Evolutionary conservation across 2,329 filamentous ascomycete genomes (phyloP), one percentile per base, ranked within the genome.

Genomic region (Coniochaeta hoffmannii): DNA sequence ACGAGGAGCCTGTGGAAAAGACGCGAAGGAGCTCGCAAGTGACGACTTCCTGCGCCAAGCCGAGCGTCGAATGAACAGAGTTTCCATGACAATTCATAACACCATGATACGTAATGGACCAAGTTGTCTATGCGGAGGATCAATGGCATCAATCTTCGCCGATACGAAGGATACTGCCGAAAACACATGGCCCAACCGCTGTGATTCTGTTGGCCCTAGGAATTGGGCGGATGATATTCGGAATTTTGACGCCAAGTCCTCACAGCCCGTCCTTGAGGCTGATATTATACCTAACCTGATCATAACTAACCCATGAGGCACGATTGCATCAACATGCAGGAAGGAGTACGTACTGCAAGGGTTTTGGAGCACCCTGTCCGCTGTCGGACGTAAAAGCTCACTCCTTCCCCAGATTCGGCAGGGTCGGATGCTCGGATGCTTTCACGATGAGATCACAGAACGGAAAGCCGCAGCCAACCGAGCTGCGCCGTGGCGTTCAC

Each of bases 31-130:
- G 4, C 30, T 51, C 49, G 49, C 28, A 51, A 31, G 28, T 51
- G 49, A 51, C 49, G 49, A 51, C 49, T 51, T 51, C 12, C 49
- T 51, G 49, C 49, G 49, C 49, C 49, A 51, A 51, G 49, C 49
- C 49, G 49, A 51, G 49, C 49, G 49, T 32, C 49, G 28, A 32
- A 51, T 34, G 26, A 46, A 34, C 7, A 26, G 49, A 51, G 31
- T 51, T 51, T 51, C 28, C 49, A 51, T 51, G 49, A 51, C 49
- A 51, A 32, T 34, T 24, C 28, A 34, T 24, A 51, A 51, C 26
- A 51, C 28, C 49, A 34, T 34, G 49, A 51, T 51, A 51, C 49
- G 49, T 51, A 51, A 51, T 51, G 28, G 49, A 31, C 49, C 49
- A 28, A 26, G 11, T 7, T 44, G 19, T 15, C 4, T 28, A 46